Evolutionary conservation across 805 yeast genomes (phyloP).

Genomic region (Zygosaccharomyces siamensis): DNA sequence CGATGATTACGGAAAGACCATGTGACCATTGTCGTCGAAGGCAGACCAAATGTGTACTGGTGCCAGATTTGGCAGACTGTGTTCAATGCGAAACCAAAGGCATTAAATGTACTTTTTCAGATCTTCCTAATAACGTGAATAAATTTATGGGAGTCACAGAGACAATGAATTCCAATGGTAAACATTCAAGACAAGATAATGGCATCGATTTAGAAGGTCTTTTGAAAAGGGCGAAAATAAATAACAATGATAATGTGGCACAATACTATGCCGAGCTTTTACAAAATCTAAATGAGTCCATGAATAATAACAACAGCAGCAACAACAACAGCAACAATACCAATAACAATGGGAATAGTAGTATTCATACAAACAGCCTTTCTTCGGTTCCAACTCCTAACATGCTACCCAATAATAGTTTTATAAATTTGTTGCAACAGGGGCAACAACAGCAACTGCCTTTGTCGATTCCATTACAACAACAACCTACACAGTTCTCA

Average conservation of each 20-base stretch:
- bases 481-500: constrained; percentile 1
- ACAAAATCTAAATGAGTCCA: constrained; percentile 21
- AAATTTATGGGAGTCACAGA: constrained; percentile 1
- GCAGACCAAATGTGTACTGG: constrained; percentile 71
- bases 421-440: constrained; percentile 4
- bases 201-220: constrained; percentile 21
- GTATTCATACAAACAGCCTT: constrained; percentile 11
- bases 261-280: constrained; percentile 26
- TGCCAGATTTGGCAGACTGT: constrained; percentile 60
- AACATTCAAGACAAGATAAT: constrained; percentile 24
- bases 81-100: constrained; percentile 73
- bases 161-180: constrained; percentile 6
- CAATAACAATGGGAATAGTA: constrained; percentile 9
- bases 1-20: constrained; percentile 37
- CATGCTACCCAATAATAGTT: constrained; percentile 4
- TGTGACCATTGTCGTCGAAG: constrained; percentile 84
- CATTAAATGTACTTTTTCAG: constrained; percentile 69
- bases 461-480: background rate
- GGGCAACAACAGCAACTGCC: background rate
- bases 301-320: background rate
- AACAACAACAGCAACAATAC: constrained; percentile 1
- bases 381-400: constrained; percentile 7
- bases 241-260: constrained; percentile 15
- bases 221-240: constrained; percentile 20
- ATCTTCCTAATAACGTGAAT: constrained; percentile 37